Evolutionary conservation across 2,329 filamentous ascomycete genomes (phyloP), one percentile per base, ranked within the genome.

Genomic region (Pseudogymnoascus sp.): DNA sequence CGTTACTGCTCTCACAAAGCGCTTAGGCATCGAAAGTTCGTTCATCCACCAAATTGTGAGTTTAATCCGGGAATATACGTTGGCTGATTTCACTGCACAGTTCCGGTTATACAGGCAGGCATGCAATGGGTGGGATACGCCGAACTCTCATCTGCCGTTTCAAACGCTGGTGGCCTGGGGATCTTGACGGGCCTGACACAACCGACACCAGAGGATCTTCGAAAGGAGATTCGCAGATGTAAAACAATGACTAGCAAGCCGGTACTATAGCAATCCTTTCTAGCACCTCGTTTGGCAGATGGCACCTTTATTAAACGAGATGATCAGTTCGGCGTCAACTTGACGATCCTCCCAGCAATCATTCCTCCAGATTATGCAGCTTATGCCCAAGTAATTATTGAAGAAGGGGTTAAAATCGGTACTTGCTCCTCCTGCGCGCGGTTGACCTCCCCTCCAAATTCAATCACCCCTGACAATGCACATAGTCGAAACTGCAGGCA

Each of bases 141-240:
- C 61, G 87, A 89, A 74, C 87, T 97, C 73, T 93, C 93, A 61
- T 93, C 93, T 36, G 93, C 93, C 53, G 93, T 97, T 71, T 93
- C 91, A 69, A 96, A 97, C 77, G 93, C 93, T 63, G 93, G 93
- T 70, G 93, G 93, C 72, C 82, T 97, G 66, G 93, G 93, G 79
- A 93, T 97, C 72, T 93, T 97, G 71, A 93, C 93, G 68, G 93
- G 93, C 75, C 88, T 92, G 71, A 97, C 93, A 63, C 95, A 95
- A 83, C 90, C 93, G 37, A 87, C 89, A 18, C 92, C 93, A 60
- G 89, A 91, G 74, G 91, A 89, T 72, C 87, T 97, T 65, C 91
- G 93, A 75, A 88, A 89, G 72, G 93, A 97, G 79, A 97, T 97
- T 77, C 86, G 84, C 66, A 86, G 85, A 77, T 95, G 90, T 81